phyloP scores from a whole-genome alignment of 306 rosid genomes.

The Vicia faba region DNA sequence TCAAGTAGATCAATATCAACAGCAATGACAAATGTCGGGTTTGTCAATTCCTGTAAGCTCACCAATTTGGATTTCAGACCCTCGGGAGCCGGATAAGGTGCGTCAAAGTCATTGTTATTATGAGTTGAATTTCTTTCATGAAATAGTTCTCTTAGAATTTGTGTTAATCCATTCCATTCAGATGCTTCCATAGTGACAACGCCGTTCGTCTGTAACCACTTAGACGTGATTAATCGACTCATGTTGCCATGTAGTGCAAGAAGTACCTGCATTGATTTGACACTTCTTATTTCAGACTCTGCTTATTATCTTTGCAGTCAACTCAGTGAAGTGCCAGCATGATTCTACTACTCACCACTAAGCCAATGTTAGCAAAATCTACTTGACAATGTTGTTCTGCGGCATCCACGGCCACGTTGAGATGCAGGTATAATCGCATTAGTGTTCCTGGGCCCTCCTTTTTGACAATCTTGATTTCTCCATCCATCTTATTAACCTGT shows the following conservation, averaged over 20 bases:
- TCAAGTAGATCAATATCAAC: conserved; percentile 85
- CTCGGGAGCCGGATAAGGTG: conserved; percentile 51
- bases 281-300: conserved; percentile 30
- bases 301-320: conserved; percentile 24
- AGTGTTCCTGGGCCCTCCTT: conserved; percentile 89
- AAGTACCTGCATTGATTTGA: conserved; percentile 62
- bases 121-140: conserved; percentile 48
- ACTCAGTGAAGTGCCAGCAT: conserved; percentile 10
- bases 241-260: conserved; percentile 74
- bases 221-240: conserved; percentile 69
- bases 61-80: conserved; percentile 51
- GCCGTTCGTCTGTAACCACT: conserved; percentile 77
- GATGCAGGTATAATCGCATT: conserved; percentile 74
- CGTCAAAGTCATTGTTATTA: conserved; percentile 50
- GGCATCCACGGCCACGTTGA: conserved; percentile 62
- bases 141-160: conserved; percentile 72
- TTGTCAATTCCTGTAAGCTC: conserved; percentile 60
- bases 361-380: conserved; percentile 62
- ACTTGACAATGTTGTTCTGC: conserved; percentile 64
- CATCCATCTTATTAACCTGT: conserved; percentile 97
- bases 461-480: conserved; percentile 91
- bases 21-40: conserved; percentile 61
- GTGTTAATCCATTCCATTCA: conserved; percentile 95
- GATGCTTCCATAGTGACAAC: conserved; percentile 69
- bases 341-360: conserved; percentile 80